phyloP scores from a whole-genome alignment of 2,329 filamentous ascomycete genomes.

The Zymoseptoria tritici region DNA sequence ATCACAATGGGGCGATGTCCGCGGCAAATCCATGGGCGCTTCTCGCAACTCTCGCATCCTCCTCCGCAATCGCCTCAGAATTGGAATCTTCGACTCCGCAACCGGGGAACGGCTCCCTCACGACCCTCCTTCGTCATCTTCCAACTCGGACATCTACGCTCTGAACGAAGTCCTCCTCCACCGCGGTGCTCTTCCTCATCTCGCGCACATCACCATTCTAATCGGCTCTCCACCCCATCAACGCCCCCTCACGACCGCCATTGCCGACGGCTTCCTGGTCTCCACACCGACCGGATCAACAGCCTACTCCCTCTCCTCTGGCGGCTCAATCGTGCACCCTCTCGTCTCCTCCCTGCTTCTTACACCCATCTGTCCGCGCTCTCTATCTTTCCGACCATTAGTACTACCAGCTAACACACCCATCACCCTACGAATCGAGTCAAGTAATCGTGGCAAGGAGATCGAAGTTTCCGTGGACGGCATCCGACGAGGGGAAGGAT shows the following conservation, averaged over 20 bases:
- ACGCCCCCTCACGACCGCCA: constrained; percentile 84
- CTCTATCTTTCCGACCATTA: constrained; percentile 82
- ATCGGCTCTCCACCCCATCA: constrained; percentile 56
- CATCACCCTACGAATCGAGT: constrained; percentile 72
- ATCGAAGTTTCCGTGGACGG: constrained; percentile 47
- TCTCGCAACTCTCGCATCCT: constrained; percentile 71
- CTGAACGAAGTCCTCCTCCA: constrained; percentile 96
- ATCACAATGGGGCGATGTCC: constrained; percentile 58
- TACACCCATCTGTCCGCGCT: constrained; percentile 89
- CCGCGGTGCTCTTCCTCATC: constrained; percentile 78
- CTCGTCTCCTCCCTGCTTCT: constrained; percentile 81
- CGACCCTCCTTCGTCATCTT: constrained; percentile 26
- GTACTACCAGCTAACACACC: constrained; percentile 81
- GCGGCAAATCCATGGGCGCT: constrained; percentile 73
- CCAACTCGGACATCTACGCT: constrained; percentile 51
- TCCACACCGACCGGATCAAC: constrained; percentile 92
- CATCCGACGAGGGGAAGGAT: constrained; percentile 35
- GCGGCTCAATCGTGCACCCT: constrained; percentile 89
- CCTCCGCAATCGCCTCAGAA: constrained; percentile 76
- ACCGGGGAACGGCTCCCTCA: constrained; percentile 47
- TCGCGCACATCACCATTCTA: constrained; percentile 85
- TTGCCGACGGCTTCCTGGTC: constrained; percentile 90
- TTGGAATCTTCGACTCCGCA: constrained; percentile 66
- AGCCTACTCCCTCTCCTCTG: constrained; percentile 87
- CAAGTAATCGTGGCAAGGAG: constrained; percentile 44